Conservation (phyloP, 148 eudicot genomes). For the Nyssa sinensis region DNA sequence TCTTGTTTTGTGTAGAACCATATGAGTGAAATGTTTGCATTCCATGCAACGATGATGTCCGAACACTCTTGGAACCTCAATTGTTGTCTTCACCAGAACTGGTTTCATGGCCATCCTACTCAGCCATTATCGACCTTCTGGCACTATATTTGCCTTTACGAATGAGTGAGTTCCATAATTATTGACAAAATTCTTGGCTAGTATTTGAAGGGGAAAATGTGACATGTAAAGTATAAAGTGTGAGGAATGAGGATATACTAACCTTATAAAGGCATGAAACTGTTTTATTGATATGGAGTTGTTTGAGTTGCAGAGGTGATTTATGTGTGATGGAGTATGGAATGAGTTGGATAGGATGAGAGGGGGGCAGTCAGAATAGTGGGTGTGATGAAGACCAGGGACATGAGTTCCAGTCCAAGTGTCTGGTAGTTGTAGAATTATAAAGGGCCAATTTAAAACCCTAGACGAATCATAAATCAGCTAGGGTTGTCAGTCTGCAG, state of each 20-base stretch:
- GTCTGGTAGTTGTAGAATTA: too few species aligned
- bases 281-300: too few species aligned
- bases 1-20: constrained; percentile 67
- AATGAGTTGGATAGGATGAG: too few species aligned
- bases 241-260: neutral
- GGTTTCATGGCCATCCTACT: constrained; percentile 91
- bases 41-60: constrained; percentile 97
- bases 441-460: too few species aligned
- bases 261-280: neutral
- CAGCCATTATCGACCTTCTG: constrained; percentile 96
- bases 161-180: constrained; percentile 67
- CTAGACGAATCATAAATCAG: too few species aligned
- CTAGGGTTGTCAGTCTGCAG: too few species aligned
- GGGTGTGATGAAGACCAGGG: too few species aligned
- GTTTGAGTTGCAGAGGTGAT: too few species aligned
- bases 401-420: too few species aligned
- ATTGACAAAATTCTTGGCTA: neutral
- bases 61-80: constrained; percentile 92
- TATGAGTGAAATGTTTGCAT: constrained; percentile 99
- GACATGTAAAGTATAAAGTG: too few species aligned
- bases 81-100: constrained; percentile 90
- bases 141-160: constrained; percentile 92
- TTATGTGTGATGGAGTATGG: too few species aligned
- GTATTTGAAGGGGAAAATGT: neutral
- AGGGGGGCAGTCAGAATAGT: too few species aligned